Evolutionary conservation across 2,329 filamentous ascomycete species (phyloP).

Genomic region (Chaetomiaceae sp.): DNA sequence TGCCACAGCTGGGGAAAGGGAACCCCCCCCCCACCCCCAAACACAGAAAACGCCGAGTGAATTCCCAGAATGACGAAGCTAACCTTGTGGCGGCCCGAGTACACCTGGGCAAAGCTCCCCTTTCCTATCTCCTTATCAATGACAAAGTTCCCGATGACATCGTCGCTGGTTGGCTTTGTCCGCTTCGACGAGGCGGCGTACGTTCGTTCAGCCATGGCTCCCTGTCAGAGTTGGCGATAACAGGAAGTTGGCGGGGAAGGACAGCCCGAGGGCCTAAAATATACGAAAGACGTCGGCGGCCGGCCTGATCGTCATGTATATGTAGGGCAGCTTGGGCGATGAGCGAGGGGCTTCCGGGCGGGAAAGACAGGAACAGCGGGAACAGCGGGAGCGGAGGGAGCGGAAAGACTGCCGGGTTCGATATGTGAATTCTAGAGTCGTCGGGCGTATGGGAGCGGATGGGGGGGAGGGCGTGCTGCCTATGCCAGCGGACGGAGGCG

Average conservation of each 20-base stretch:
- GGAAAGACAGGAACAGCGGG: conserved; percentile 10
- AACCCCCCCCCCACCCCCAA: too few species aligned
- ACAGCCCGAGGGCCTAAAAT: conserved; percentile 32
- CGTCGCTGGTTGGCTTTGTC: conserved; percentile 31
- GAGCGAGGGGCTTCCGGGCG: background rate
- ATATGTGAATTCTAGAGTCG: conserved; percentile 4
- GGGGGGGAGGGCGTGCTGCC: conserved; percentile 18
- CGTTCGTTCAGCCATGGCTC: conserved; percentile 30
- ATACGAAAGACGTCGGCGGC: conserved; percentile 27
- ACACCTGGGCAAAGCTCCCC: conserved; percentile 96
- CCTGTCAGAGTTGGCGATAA: conserved; percentile 27
- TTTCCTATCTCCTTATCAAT: conserved; percentile 89
- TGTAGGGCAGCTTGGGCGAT: conserved; percentile 20
- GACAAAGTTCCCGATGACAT: conserved; percentile 67
- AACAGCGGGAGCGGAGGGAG: conserved; percentile 13
- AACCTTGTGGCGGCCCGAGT: conserved; percentile 80
- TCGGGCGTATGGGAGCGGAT: conserved; percentile 6
- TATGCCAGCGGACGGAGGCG: conserved; percentile 22
- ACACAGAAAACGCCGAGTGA: background rate
- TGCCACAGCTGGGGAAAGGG: background rate
- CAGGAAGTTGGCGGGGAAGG: conserved; percentile 26
- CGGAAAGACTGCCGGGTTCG: conserved; percentile 6
- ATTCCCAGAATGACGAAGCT: conserved; percentile 30
- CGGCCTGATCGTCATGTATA: conserved; percentile 33
- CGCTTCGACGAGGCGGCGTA: conserved; percentile 28